phyloP scores from a whole-genome alignment of 352 stramenopile species.

The Phytophthora gonapodyides region DNA sequence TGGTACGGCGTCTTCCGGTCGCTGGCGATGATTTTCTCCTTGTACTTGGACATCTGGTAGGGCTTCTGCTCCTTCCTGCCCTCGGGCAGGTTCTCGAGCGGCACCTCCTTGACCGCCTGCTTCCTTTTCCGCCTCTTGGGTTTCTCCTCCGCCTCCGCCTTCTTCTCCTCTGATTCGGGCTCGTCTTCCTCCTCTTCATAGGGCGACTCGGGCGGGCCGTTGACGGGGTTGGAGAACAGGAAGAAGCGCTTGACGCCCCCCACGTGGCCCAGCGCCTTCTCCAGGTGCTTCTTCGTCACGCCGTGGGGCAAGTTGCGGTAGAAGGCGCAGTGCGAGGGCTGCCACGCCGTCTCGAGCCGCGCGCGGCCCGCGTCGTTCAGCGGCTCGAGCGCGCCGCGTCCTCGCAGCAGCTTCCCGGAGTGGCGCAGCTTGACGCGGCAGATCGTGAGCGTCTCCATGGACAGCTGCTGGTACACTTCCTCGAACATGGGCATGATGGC shows the following conservation, averaged over 20 bases:
- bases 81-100: constrained; percentile 18
- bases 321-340: constrained; percentile 64
- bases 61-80: constrained; percentile 16
- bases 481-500: constrained; percentile 84
- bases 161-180: constrained; percentile 45
- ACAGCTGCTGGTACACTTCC: constrained; percentile 75
- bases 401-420: constrained; percentile 65
- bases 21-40: constrained; percentile 75
- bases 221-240: constrained; percentile 68
- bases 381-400: constrained; percentile 47
- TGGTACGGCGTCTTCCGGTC: constrained; percentile 73
- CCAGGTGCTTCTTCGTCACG: constrained; percentile 69
- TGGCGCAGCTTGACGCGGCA: constrained; percentile 81
- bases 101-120: not conserved
- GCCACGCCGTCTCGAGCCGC: constrained; percentile 51
- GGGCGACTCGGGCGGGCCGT: constrained; percentile 55
- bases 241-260: constrained; percentile 71
- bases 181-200: constrained; percentile 42
- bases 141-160: not conserved
- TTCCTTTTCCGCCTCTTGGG: not conserved
- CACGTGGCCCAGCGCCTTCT: constrained; percentile 65
- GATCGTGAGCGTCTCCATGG: constrained; percentile 86
- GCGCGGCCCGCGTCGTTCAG: constrained; percentile 49
- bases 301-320: constrained; percentile 79
- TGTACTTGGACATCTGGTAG: constrained; percentile 50